Conservation (phyloP, 2,329 filamentous ascomycete genomes). For the Talaromyces sp. region DNA sequence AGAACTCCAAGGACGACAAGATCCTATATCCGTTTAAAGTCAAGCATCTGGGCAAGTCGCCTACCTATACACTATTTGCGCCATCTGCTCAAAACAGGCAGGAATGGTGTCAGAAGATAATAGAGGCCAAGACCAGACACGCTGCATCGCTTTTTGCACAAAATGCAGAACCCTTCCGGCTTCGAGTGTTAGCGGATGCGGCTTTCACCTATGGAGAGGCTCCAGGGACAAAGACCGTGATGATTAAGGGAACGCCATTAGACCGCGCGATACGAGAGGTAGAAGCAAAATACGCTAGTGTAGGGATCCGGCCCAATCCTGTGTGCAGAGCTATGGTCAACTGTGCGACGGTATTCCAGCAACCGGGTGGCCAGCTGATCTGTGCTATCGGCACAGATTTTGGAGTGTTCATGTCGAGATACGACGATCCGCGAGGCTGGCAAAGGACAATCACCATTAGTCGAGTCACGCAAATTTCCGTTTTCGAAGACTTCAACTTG, state of each 20-base stretch:
- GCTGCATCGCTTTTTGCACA: slow-evolving; percentile 84
- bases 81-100: slow-evolving; percentile 68
- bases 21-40: slow-evolving; percentile 92
- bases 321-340: slow-evolving; percentile 86
- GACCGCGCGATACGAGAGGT: slow-evolving; percentile 88
- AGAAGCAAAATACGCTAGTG: slow-evolving; percentile 65
- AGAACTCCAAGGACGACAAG: slow-evolving; percentile 67
- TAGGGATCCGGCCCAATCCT: slow-evolving; percentile 65
- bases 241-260: slow-evolving; percentile 85
- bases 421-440: slow-evolving; percentile 88
- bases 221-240: slow-evolving; percentile 63
- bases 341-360: slow-evolving; percentile 84
- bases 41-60: slow-evolving; percentile 84
- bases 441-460: slow-evolving; percentile 70
- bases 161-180: slow-evolving; percentile 90
- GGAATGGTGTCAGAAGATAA: slow-evolving; percentile 91
- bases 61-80: slow-evolving; percentile 88
- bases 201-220: slow-evolving; percentile 62
- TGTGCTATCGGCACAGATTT: slow-evolving; percentile 94
- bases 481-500: slow-evolving; percentile 92
- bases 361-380: slow-evolving; percentile 76
- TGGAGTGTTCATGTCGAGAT: slow-evolving; percentile 86
- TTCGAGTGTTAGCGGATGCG: slow-evolving; percentile 87
- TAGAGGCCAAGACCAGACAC: slow-evolving; percentile 90
- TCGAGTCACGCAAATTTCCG: slow-evolving; percentile 85